Conservation (phyloP, 1,284 basidiomycete genomes). For the Neolentinus lepideus region DNA sequence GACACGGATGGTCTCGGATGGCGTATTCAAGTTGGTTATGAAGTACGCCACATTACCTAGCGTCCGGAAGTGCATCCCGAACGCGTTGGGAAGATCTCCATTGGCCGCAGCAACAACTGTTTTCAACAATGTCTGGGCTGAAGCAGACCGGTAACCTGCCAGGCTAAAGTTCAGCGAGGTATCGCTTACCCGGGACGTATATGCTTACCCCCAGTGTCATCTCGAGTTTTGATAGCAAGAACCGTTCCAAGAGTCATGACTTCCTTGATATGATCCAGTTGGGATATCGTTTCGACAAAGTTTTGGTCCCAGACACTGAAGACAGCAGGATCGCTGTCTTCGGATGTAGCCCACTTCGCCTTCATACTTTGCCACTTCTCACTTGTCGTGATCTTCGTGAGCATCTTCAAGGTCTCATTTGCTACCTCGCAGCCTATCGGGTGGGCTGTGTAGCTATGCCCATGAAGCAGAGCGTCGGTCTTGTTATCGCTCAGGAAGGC, state of each 20-base stretch:
- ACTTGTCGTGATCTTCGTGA: conserved; percentile 44
- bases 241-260: conserved; percentile 89
- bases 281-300: conserved; percentile 65
- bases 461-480: conserved; percentile 84
- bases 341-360: conserved; percentile 32
- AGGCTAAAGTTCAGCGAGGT: too few species aligned
- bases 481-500: conserved; percentile 78
- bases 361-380: conserved; percentile 51
- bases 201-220: conserved; percentile 41
- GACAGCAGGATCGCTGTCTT: conserved; percentile 22
- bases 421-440: conserved; percentile 91
- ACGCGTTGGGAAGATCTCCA: conserved; percentile 47
- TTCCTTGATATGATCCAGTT: conserved; percentile 53
- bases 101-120: conserved; percentile 43
- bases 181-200: conserved; percentile 21
- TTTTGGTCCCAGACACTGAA: conserved; percentile 89
- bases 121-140: conserved; percentile 56
- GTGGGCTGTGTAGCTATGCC: conserved; percentile 93
- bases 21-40: conserved; percentile 87
- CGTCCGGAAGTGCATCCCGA: conserved; percentile 74
- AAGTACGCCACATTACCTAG: conserved; percentile 93
- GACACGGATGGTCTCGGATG: conserved; percentile 38
- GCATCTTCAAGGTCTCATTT: conserved; percentile 66
- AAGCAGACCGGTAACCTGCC: conserved; percentile 72
- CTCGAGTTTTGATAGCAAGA: conserved; percentile 74